Conservation (phyloP, 176 grass and related monocot genomes). For the Tillandsia leiboldiana region DNA sequence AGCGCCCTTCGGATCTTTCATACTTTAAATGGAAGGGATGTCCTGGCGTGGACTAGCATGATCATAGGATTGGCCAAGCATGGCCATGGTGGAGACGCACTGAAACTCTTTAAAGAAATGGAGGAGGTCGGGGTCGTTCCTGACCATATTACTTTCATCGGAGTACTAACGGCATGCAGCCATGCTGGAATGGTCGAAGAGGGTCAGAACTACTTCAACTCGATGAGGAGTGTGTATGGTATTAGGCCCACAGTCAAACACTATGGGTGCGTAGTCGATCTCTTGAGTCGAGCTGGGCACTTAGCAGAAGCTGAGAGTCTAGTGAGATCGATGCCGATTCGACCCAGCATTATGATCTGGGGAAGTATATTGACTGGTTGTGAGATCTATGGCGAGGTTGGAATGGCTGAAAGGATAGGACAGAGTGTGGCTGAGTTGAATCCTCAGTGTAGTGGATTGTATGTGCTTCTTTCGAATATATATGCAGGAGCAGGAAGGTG, state of each 20-base stretch:
- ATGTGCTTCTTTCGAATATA: conserved; percentile 38
- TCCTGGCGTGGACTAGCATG: conserved; percentile 34
- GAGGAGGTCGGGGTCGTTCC: conserved; percentile 10
- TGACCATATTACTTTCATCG: conserved; percentile 33
- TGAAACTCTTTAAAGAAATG: conserved; percentile 35
- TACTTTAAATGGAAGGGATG: conserved; percentile 20
- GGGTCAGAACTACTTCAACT: conserved; percentile 19
- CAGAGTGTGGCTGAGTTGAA: conserved; percentile 25
- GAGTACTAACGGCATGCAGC: conserved; percentile 32
- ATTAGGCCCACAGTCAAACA: conserved; percentile 27
- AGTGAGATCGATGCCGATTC: conserved; percentile 15
- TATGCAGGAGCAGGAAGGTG: conserved; percentile 26
- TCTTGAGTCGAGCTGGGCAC: conserved; percentile 28
- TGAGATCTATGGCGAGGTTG: conserved; percentile 18
- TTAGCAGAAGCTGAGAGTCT: conserved; percentile 25
- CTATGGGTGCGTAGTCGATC: conserved; percentile 16
- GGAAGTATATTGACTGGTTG: conserved; percentile 31
- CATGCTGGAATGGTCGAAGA: conserved; percentile 29
- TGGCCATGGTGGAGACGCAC: conserved; percentile 21
- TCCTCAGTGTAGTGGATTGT: conserved; percentile 30
- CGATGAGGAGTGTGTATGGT: conserved; percentile 24
- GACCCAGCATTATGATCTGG: conserved; percentile 15
- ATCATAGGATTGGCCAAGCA: conserved; percentile 32
- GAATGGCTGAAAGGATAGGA: conserved; percentile 30
- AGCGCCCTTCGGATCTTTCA: conserved; percentile 22